A percentile compares a stretch with the other conserved stretches of the same genome.
phyloP scores from a whole-genome alignment of 2,329 filamentous ascomycete genomes.

The Didymella lethalis region DNA sequence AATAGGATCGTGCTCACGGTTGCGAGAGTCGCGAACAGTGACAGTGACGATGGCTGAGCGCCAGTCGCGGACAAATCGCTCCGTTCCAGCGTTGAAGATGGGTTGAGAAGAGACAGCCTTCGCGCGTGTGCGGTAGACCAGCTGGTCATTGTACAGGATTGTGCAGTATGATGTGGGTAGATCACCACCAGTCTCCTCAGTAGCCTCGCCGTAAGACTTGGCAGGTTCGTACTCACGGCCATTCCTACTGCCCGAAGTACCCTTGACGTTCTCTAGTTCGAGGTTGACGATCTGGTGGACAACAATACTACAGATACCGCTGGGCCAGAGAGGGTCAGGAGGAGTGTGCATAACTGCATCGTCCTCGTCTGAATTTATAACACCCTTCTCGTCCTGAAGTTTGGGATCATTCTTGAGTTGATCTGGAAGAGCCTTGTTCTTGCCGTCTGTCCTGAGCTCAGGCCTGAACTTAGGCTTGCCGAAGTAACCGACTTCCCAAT shows the following conservation, averaged over 20 bases:
- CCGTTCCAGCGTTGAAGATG: slow-evolving; percentile 96
- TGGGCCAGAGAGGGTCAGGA: slow-evolving; percentile 95
- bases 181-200: slow-evolving; percentile 79
- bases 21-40: slow-evolving; percentile 85
- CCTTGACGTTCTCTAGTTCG: slow-evolving; percentile 89
- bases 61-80: slow-evolving; percentile 94
- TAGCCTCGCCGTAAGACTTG: slow-evolving; percentile 81
- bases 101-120: slow-evolving; percentile 95
- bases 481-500: slow-evolving; percentile 97
- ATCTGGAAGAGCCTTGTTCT: slow-evolving; percentile 78
- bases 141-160: slow-evolving; percentile 85
- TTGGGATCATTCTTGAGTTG: slow-evolving; percentile 76
- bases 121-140: slow-evolving; percentile 90
- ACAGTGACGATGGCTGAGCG: slow-evolving; percentile 84
- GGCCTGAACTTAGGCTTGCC: slow-evolving; percentile 87
- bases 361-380: slow-evolving; percentile 74
- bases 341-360: slow-evolving; percentile 89
- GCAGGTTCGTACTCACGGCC: slow-evolving; percentile 90
- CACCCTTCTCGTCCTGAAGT: slow-evolving; percentile 87
- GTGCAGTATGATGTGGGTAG: slow-evolving; percentile 94
- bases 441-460: slow-evolving; percentile 85
- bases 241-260: slow-evolving; percentile 80
- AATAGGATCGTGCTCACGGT: slow-evolving; percentile 93
- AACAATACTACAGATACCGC: slow-evolving; percentile 83
- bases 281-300: slow-evolving; percentile 96